phyloP scores from a whole-genome alignment of 202 grass and related monocot species.

The Schoenoplectus tabernaemontani region DNA sequence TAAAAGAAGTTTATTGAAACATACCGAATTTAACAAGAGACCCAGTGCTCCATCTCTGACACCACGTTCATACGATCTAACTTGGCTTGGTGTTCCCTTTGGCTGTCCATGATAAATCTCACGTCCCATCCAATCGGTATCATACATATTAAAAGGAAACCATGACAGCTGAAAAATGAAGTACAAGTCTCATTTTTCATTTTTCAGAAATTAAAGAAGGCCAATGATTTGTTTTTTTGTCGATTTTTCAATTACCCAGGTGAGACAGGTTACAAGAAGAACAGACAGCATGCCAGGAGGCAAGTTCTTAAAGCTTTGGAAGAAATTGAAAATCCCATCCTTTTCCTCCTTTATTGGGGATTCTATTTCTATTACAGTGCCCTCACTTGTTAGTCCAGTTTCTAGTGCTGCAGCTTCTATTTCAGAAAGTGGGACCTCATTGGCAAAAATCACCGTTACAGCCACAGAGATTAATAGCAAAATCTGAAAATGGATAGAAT shows the following conservation, averaged over 20 bases:
- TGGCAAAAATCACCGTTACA: conserved; percentile 54
- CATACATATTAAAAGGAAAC: conserved; percentile 95
- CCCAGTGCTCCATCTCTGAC: conserved; percentile 75
- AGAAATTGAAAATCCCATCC: neutral
- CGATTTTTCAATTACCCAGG: conserved; percentile 53
- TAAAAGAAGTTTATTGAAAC: neutral
- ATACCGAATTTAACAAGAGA: conserved; percentile 75
- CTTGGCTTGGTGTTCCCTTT: conserved; percentile 38
- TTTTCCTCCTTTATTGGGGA: conserved; percentile 9
- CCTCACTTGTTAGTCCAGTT: conserved; percentile 22
- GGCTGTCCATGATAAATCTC: conserved; percentile 93
- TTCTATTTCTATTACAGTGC: conserved; percentile 28
- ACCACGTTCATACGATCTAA: conserved; percentile 50
- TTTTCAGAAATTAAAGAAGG: neutral
- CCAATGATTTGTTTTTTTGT: neutral
- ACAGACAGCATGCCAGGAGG: conserved; percentile 78
- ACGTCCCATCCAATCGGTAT: conserved; percentile 99
- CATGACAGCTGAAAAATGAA: conserved; percentile 54
- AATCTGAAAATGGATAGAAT: conserved; percentile 34
- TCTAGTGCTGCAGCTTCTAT: conserved; percentile 15
- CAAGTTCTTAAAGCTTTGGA: conserved; percentile 58
- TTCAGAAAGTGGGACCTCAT: conserved; percentile 45
- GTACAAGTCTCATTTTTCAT: neutral
- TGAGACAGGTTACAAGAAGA: conserved; percentile 75
- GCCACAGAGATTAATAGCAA: conserved; percentile 38